Evolutionary conservation across 1,284 basidiomycete species (phyloP).

Genomic region (Leccinum griseonigrum): DNA sequence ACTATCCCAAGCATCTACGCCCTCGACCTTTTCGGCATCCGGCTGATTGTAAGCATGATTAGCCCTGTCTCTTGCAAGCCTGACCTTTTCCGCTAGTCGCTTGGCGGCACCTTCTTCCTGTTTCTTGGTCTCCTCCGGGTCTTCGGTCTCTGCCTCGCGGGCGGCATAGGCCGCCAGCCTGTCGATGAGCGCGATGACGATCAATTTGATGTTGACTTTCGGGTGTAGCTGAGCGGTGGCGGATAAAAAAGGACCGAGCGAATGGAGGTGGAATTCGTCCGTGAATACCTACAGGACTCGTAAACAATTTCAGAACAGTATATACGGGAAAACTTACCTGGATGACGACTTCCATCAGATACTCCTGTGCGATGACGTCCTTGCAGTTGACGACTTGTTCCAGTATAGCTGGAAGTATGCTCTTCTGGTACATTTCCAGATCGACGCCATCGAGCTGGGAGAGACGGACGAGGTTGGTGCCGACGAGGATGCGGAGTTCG

Average conservation of each 20-base stretch:
- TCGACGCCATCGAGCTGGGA: constrained; percentile 94
- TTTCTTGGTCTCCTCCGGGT: constrained; percentile 85
- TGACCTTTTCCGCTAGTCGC: constrained; percentile 83
- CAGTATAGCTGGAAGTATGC: constrained; percentile 84
- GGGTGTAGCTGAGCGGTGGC: constrained; percentile 93
- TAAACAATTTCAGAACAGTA: too few species aligned
- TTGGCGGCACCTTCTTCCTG: constrained; percentile 90
- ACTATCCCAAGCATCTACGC: constrained; percentile 30
- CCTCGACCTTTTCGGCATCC: constrained; percentile 23
- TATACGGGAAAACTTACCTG: too few species aligned
- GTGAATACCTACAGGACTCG: constrained; percentile 80
- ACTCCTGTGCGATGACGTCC: constrained; percentile 96
- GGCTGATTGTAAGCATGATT: constrained; percentile 38
- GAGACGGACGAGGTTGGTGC: constrained; percentile 91
- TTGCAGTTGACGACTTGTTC: constrained; percentile 97
- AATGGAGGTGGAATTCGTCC: constrained; percentile 93
- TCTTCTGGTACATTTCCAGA: constrained; percentile 81
- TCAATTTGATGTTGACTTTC: constrained; percentile 95
- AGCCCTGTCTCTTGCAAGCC: constrained; percentile 53
- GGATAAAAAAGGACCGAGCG: constrained; percentile 88
- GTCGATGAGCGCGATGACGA: constrained; percentile 94
- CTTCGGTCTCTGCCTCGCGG: constrained; percentile 89
- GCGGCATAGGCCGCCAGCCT: constrained; percentile 93
- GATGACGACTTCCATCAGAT: constrained; percentile 97
- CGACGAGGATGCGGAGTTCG: constrained; percentile 91